phyloP scores from a whole-genome alignment of 75 land plant species.

The Sequoia sempervirens region DNA sequence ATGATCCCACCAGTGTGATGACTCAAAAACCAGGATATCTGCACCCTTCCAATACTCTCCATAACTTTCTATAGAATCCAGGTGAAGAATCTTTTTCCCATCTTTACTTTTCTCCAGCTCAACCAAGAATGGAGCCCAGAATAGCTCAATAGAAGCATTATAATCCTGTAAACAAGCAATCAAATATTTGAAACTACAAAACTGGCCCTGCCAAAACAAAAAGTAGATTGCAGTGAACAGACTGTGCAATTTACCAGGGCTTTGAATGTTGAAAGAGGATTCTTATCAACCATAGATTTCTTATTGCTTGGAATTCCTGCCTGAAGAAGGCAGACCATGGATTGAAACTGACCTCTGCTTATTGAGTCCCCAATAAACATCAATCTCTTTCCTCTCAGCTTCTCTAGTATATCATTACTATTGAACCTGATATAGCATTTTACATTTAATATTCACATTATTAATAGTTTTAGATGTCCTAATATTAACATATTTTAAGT shows the following conservation, averaged over 20 bases:
- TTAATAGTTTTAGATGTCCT: too few relatives aligned
- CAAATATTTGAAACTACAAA: conserved; percentile 9
- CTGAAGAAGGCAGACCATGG: conserved; percentile 70
- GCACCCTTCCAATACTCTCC: conserved; percentile 50
- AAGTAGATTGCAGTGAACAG: not conserved
- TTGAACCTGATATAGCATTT: conserved; percentile 24
- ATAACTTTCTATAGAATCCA: conserved; percentile 51
- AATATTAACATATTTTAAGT: too few relatives aligned
- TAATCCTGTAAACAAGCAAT: conserved; percentile 42
- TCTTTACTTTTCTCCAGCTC: conserved; percentile 35
- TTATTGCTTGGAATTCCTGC: conserved; percentile 32
- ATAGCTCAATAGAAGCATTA: conserved; percentile 70
- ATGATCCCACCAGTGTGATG: conserved; percentile 72
- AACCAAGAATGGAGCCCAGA: conserved; percentile 66
- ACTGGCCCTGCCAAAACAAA: conserved; percentile 4
- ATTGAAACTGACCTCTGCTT: conserved; percentile 62
- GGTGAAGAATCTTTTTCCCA: conserved; percentile 24
- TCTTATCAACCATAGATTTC: not conserved
- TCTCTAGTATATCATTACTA: conserved; percentile 35
- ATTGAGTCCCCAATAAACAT: conserved; percentile 25
- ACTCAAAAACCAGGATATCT: conserved; percentile 61
- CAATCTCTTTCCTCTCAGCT: conserved; percentile 2
- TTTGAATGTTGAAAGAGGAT: not conserved
- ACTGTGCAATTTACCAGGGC: conserved; percentile 27
- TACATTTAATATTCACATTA: too few relatives aligned